Evolutionary conservation across 169 alveolate genomes (phyloP), one percentile per base, ranked within the genome.

Genomic region (Neospora caninum): DNA sequence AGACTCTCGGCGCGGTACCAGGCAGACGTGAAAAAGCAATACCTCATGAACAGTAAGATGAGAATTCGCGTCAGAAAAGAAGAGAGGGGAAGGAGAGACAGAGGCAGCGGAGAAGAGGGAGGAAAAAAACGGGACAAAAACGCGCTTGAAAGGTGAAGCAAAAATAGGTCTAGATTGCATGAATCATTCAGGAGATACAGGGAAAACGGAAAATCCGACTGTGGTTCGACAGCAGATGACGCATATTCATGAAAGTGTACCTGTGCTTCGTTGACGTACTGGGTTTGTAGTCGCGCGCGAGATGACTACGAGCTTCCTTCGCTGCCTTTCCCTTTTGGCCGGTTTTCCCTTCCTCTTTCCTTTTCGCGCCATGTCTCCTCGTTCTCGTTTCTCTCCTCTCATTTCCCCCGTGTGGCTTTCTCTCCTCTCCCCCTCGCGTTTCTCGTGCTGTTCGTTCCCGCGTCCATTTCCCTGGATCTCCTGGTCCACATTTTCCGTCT

Each of bases 1-100:
- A 95, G 97, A 49, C 93, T 96, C 9, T 96, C 98, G 27, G 97
- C 97, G 31, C 84, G 98, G 43, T 98, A 98, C 92, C 95, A 94
- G 82, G 99, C 98, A 29, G 99, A 98, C 95, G 96, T 98, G 41
- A 97, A 96, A 93, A 96, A 96, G 94, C 99, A 96, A 95, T 97
- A 96, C 93, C 96, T 96, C 92, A 93, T 96, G 95, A 96, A 97
- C 84, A 98, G 98, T 97, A 88, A 38, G 94, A 45, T 86, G n/a
- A n/a, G n/a, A n/a, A n/a, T n/a, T n/a, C 42, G 88, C 49, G 16
- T 38, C 25, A 22, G 25, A 39, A 39, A 49, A 25, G 38, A 69
- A 31, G 16, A 4, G 54, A 43, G 73, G 38, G 16, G 67, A 29
- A 73, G 58, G 58, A 49, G 58, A 49, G 58, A 49, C 58, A 49